Evolutionary conservation across 108 stramenopile genomes (phyloP).

Genomic region (Cyclostephanos invisitatus): DNA sequence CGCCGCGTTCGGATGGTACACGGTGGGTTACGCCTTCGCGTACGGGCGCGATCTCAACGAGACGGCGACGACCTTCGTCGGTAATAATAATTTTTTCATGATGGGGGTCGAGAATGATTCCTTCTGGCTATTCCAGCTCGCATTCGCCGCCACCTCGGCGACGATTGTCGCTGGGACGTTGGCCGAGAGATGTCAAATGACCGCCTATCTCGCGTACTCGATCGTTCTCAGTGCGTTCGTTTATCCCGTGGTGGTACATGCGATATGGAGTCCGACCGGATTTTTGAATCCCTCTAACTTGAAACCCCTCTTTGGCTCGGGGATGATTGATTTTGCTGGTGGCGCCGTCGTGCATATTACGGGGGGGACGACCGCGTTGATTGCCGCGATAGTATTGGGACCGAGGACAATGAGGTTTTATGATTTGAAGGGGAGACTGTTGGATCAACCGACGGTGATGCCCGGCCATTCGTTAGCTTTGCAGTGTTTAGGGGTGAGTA

Average conservation of each 20-base stretch:
- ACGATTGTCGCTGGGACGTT: conserved; percentile 93
- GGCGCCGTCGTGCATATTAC: conserved; percentile 95
- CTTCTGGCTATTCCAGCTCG: conserved; percentile 86
- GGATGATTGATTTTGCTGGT: conserved; percentile 92
- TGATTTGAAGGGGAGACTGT: conserved; percentile 71
- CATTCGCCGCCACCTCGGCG: conserved; percentile 82
- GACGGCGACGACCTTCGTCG: conserved; percentile 62
- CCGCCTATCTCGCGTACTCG: conserved; percentile 61
- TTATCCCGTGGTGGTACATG: conserved; percentile 66
- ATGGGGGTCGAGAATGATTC: conserved; percentile 38
- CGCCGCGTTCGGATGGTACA: conserved; percentile 72
- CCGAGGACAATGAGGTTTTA: conserved; percentile 87
- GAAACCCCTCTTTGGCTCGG: conserved; percentile 66
- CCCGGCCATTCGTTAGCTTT: conserved; percentile 74
- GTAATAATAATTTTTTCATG: conserved; percentile 54
- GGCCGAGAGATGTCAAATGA: conserved; percentile 88
- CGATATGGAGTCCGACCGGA: conserved; percentile 54
- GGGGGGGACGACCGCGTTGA: conserved; percentile 86
- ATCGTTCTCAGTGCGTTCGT: conserved; percentile 59
- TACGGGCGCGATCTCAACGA: conserved; percentile 57
- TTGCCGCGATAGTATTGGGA: conserved; percentile 83
- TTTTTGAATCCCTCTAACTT: conserved; percentile 46
- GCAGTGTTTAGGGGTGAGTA: conserved; percentile 54
- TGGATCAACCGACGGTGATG: conserved; percentile 62
- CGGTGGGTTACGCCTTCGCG: conserved; percentile 82